Base-by-base conservation (phyloP, 2,329 filamentous ascomycete species). In the Thelonectria discophora region DNA sequence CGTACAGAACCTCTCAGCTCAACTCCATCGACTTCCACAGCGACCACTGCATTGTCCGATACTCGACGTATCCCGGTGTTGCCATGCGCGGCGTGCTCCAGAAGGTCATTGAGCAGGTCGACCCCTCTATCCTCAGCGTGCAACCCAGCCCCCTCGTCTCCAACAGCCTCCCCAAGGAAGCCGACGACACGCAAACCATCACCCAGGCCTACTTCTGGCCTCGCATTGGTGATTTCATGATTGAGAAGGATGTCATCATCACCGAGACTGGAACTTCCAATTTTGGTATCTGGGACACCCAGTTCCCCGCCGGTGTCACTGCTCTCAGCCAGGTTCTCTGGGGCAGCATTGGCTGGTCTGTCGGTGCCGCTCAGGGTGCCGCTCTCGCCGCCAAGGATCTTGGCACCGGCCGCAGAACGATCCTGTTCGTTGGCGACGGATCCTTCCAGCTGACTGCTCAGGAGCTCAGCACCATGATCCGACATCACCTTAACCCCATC, bases 391-490 rank as follows among this genome's bases (percentile, higher is more conserved):
- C 88, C 0, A 88, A 88, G 69, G 92, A 95, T 72, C 77, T 79
- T 39, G 81, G 80, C 5, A 76, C 77, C 34, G 81, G 86, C 52
- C 79, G 87, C 24, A 83, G 93, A 62, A 93, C 90, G 0, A 89
- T 97, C 47, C 82, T 97, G 39, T 94, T 96, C 72, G 92, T 93
- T n/a, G 93, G 93, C 21, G 93, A 97, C 71, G 93, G 93, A 27
- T 92, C 89, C 59, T 89, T 96, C 77, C 92, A 97, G 75, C 82
- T 97, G 60, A 96, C 92, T 0, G 89, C 86, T 0, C 93, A 97
- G 75, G 93, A 95, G 77, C 74, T 97, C 65, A 91, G 88, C 76
- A 95, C 92, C 11, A 94, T 97, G 84, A 86, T 97, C 65, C 85
- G 89, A 30, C 88, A 91, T 62, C 82, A 85, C 21, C 80, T 97